Conservation (phyloP, 441 rosid species). For the Corymbia calophylla region DNA sequence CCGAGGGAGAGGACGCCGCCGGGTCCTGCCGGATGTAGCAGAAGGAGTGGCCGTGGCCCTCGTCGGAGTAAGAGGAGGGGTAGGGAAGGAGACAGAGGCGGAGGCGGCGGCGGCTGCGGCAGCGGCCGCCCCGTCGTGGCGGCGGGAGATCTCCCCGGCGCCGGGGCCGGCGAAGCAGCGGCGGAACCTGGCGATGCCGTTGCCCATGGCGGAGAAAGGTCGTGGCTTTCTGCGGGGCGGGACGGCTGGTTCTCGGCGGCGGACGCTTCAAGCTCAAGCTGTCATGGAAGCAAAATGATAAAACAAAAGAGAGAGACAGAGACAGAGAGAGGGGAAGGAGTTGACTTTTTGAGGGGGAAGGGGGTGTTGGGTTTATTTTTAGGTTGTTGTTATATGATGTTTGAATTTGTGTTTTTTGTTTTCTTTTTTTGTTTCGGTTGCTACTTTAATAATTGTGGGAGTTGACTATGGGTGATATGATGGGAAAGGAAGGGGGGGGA, state of each 20-base stretch:
- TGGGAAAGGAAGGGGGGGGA: not conserved
- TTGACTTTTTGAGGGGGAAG: conserved; percentile 19
- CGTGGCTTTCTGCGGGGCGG: not conserved
- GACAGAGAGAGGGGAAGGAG: not conserved
- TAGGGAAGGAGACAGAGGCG: conserved; percentile 8
- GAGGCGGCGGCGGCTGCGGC: too few species aligned
- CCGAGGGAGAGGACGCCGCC: conserved; percentile 21
- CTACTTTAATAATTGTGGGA: conserved; percentile 7
- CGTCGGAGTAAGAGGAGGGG: conserved; percentile 26
- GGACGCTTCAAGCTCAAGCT: not conserved
- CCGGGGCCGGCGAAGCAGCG: conserved; percentile 33
- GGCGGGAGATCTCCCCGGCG: conserved; percentile 22
- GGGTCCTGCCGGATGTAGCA: conserved; percentile 43
- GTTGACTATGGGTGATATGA: conserved; percentile 17
- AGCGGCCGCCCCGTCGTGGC: conserved; percentile 7
- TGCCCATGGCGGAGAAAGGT: conserved; percentile 34
- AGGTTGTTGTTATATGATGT: not conserved
- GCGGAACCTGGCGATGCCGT: conserved; percentile 34
- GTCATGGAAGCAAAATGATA: not conserved
- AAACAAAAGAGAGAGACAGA: not conserved
- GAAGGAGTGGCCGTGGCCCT: conserved; percentile 51
- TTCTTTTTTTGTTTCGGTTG: not conserved
- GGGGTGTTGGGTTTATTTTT: not conserved
- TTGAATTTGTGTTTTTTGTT: not conserved
- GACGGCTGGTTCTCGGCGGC: not conserved